Base-by-base conservation (phyloP, 2,329 filamentous ascomycete genomes). In the Penicillium sp. region DNA sequence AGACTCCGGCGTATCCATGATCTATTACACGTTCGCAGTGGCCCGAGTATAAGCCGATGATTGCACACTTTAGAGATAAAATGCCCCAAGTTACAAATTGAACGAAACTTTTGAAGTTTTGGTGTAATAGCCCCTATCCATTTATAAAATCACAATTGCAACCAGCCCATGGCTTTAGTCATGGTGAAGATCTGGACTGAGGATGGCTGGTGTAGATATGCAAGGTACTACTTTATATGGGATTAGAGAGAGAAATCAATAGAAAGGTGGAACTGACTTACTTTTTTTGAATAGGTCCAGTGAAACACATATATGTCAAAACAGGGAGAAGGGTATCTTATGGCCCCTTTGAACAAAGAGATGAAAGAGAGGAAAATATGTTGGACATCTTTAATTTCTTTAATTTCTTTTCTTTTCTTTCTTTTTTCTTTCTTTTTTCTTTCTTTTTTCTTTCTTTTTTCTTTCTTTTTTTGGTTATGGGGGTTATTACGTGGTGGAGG, bases 91-190 rank as follows among this genome's bases (percentile, higher is more conserved):
- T 35, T 17, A 32, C 43, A 13, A 35, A 44, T 26, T 17, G 17
- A 17, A 39, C 7, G 40, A 40, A 15, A 15, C 2, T 24, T 28
- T 45, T 13, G 19, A 41, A 15, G 26, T 26, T 24, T 50, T 19
- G 19, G 19, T 31, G 13, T 29, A 19, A 17, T 34, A 17, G 49
- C 50, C 24, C 45, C 41, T 48, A 55, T 58, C 54, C 56, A 52
- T 53, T 32, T 59, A 57, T 58, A 49, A 55, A 55, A 57, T 58
- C 51, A 45, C 44, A 42, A 55, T 55, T 39, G 48, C 41, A 48
- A 32, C 40, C 40, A 44, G 40, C 10, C 40, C 39, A 22, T 43
- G 45, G 44, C 40, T 21, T 47, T 22, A 43, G 28, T 45, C 52
- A 58, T 54, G 21, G 4, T 46, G 26, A 31, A 42, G 28, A 29